Evolutionary conservation across 495 filamentous ascomycete genomes (phyloP).

Genomic region (Xylaria acuta): DNA sequence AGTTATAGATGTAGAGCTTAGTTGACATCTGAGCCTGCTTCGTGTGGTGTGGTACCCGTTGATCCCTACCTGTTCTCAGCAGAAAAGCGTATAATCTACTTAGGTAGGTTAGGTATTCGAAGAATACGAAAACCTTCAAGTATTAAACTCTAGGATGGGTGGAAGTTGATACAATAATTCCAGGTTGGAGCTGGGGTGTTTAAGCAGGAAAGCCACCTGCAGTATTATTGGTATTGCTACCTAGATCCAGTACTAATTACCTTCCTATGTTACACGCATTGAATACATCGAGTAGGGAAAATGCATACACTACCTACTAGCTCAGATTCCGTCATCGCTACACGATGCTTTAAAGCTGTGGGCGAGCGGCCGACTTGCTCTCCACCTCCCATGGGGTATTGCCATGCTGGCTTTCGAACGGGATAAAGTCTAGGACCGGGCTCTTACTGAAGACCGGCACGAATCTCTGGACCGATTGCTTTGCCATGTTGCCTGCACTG

Average conservation of each 20-base stretch:
- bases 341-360: neutral
- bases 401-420: conserved; percentile 21
- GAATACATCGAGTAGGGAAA: neutral
- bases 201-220: neutral
- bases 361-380: neutral
- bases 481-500: neutral
- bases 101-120: too few species aligned
- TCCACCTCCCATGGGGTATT: conserved; percentile 17
- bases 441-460: neutral
- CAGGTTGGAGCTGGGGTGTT: too few species aligned
- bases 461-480: neutral
- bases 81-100: neutral
- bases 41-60: neutral
- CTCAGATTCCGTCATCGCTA: neutral
- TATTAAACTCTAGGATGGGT: neutral
- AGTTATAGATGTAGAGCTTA: neutral
- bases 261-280: neutral
- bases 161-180: neutral
- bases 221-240: neutral
- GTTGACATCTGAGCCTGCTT: neutral
- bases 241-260: too few species aligned
- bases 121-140: too few species aligned
- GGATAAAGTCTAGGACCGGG: conserved; percentile 28
- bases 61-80: neutral
- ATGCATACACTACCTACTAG: too few species aligned